Evolutionary conservation across 2,329 filamentous ascomycete genomes (phyloP).

Genomic region (Microthyrium microscopicum): DNA sequence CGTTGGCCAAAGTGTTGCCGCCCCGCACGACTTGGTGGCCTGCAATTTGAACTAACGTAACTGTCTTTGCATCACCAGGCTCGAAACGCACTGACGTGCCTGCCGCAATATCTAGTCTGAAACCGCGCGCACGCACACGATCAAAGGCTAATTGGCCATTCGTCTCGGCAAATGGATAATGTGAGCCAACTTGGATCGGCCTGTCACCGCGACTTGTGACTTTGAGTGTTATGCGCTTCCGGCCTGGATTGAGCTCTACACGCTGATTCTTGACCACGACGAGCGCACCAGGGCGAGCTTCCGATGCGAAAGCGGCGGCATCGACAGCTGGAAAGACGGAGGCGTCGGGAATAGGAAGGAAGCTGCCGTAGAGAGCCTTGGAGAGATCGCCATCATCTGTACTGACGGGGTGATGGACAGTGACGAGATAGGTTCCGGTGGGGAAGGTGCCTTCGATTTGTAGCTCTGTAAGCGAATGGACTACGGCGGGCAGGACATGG

Average conservation of each 20-base stretch:
- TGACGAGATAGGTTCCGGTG: slow-evolving; percentile 82
- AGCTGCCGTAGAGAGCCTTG: slow-evolving; percentile 81
- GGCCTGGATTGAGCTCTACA: slow-evolving; percentile 56
- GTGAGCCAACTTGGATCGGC: slow-evolving; percentile 79
- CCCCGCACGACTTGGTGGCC: slow-evolving; percentile 67
- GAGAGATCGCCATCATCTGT: slow-evolving; percentile 73
- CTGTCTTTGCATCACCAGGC: slow-evolving; percentile 80
- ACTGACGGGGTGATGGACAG: slow-evolving; percentile 77
- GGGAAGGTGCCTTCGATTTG: slow-evolving; percentile 92
- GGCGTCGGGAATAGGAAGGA: slow-evolving; percentile 60
- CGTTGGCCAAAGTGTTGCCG: slow-evolving; percentile 65
- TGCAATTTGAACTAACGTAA: slow-evolving; percentile 75
- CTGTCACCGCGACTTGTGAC: slow-evolving; percentile 80
- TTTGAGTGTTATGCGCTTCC: slow-evolving; percentile 54
- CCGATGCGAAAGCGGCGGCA: slow-evolving; percentile 46
- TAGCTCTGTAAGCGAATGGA: slow-evolving; percentile 61
- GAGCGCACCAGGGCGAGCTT: slow-evolving; percentile 63
- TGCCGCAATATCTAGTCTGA: slow-evolving; percentile 72
- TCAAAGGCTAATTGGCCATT: slow-evolving; percentile 86
- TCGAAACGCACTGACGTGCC: slow-evolving; percentile 90
- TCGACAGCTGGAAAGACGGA: slow-evolving; percentile 51
- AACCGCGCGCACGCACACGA: slow-evolving; percentile 65
- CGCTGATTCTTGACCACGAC: slow-evolving; percentile 50
- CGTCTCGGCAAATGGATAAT: slow-evolving; percentile 94
- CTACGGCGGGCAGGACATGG: slow-evolving; percentile 74